Percentiles rank a stretch among this genome's conserved stretches.
Evolutionary conservation across 2,329 filamentous ascomycete species (phyloP).

Genomic region (Xylaria sp.): DNA sequence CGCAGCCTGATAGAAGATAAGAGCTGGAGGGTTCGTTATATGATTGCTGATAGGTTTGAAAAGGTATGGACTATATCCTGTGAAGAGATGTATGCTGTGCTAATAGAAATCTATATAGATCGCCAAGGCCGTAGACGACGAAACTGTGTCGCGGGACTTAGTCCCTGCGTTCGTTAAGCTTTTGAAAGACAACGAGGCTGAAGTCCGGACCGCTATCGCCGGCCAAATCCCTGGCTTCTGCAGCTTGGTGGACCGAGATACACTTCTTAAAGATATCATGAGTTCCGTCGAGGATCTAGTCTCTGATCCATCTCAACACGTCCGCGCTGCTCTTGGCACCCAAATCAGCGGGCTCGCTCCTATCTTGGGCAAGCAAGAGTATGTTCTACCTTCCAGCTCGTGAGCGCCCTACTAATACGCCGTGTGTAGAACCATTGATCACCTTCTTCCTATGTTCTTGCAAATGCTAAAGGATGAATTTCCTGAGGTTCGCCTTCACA

Average conservation of each 20-base stretch:
- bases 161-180: constrained; percentile 98
- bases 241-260: constrained; percentile 84
- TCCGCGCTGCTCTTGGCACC: constrained; percentile 92
- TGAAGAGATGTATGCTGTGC: neutral
- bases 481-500: constrained; percentile 96
- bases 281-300: constrained; percentile 95
- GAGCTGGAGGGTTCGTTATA: constrained; percentile 99
- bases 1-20: constrained; percentile 97
- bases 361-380: constrained; percentile 98
- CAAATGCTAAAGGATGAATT: constrained; percentile 99
- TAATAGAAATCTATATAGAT: constrained; percentile 71
- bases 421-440: constrained; percentile 83
- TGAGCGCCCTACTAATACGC: constrained; percentile 39
- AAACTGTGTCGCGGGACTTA: constrained; percentile 92
- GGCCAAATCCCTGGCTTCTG: constrained; percentile 99
- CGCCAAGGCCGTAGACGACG: constrained; percentile 97
- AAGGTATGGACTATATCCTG: constrained; percentile 72
- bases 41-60: constrained; percentile 98
- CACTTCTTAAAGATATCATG: constrained; percentile 95
- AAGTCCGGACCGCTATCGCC: constrained; percentile 95
- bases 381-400: constrained; percentile 51
- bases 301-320: constrained; percentile 95
- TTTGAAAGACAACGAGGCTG: constrained; percentile 96
- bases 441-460: constrained; percentile 97
- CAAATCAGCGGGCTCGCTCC: constrained; percentile 97